Conservation (phyloP, 139 green algal genomes). For the Chlamydomonas sphaeroides region DNA sequence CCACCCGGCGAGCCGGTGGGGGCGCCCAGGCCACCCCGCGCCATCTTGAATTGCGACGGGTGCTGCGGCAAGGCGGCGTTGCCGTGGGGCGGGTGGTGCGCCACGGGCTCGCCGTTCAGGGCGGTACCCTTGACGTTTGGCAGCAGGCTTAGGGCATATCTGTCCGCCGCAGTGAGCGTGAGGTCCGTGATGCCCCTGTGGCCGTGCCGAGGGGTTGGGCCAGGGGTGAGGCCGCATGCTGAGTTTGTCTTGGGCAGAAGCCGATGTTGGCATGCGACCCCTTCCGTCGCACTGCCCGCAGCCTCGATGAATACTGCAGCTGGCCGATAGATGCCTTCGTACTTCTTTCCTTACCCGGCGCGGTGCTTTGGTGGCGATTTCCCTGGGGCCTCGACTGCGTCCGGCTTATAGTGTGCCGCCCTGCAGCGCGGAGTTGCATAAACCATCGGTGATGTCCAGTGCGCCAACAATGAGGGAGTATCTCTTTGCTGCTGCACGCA, state of each 20-base stretch:
- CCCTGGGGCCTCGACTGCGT: background rate
- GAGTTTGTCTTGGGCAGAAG: too few species aligned
- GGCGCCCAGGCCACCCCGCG: too few species aligned
- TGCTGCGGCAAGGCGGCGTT: too few species aligned
- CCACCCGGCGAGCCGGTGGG: too few species aligned
- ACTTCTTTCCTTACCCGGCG: constrained; percentile 8
- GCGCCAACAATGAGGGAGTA: background rate
- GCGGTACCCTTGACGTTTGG: constrained; percentile 11
- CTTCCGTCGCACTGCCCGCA: too few species aligned
- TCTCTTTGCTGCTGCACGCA: too few species aligned
- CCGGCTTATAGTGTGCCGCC: constrained; percentile 25
- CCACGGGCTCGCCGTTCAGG: background rate
- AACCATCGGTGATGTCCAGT: background rate
- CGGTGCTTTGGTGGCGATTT: constrained; percentile 21
- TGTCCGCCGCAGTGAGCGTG: constrained; percentile 25
- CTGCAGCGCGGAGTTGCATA: too few species aligned
- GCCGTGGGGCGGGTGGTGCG: background rate
- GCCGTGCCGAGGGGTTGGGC: too few species aligned
- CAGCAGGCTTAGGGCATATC: constrained; percentile 34
- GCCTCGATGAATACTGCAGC: too few species aligned
- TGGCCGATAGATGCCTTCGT: too few species aligned
- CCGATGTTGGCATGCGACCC: too few species aligned
- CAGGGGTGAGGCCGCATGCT: too few species aligned
- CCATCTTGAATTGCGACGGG: background rate
- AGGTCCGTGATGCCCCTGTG: constrained; percentile 35